These are phyloP conservation scores for Phylloporus rhodoxanthus DNA, from an alignment of 768 basidiomycete species.

Conservation along the genomic window DNA sequence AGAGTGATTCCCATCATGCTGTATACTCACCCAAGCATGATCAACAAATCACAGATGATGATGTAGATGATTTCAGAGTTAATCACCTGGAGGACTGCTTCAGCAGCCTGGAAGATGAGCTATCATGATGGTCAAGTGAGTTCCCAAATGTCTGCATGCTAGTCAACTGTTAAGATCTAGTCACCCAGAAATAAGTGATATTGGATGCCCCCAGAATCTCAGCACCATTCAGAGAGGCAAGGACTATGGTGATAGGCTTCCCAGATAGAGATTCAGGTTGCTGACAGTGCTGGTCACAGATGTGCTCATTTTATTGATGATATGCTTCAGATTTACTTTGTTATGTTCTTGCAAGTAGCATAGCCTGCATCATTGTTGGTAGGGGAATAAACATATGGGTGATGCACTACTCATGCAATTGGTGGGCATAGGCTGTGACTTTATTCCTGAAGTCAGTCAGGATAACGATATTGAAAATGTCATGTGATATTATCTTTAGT, in stretches of 20 bases:
- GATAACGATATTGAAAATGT: too few species aligned
- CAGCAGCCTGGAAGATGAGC: constrained; percentile 7
- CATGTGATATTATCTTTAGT: too few species aligned
- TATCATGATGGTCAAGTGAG: too few species aligned
- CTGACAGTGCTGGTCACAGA: constrained; percentile 5
- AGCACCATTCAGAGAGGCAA: constrained; percentile 6
- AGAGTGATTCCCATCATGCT: not conserved
- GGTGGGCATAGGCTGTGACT: too few species aligned
- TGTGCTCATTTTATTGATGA: constrained; percentile 5
- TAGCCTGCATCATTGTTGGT: constrained; percentile 5
- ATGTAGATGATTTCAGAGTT: not conserved
- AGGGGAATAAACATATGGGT: too few species aligned
- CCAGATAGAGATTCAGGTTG: constrained; percentile 4
- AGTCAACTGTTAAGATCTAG: not conserved
- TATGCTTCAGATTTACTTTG: not conserved
- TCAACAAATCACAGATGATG: not conserved
- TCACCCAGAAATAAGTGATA: constrained; percentile 2
- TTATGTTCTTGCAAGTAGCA: constrained; percentile 9
- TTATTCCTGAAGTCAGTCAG: too few species aligned
- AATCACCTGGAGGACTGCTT: constrained; percentile 8
- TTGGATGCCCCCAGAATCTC: not conserved
- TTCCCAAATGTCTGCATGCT: not conserved
- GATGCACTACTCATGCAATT: too few species aligned
- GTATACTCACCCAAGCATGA: constrained; percentile 3
- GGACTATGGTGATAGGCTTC: not conserved